Conservation (phyloP, 768 basidiomycete genomes). For the Auriscalpium vulgare region DNA sequence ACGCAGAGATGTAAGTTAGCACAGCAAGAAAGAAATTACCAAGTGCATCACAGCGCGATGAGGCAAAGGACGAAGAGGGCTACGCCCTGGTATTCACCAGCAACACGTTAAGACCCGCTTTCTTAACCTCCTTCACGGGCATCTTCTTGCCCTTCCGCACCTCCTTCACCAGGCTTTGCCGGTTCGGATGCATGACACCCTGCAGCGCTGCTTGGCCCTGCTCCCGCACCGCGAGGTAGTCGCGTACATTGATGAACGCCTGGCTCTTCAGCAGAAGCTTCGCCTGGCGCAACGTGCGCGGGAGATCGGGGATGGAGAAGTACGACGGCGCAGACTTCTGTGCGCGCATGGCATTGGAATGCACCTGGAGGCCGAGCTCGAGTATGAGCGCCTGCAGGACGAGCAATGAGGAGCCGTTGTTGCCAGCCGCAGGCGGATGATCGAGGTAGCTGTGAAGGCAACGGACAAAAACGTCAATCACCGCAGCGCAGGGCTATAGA, state of each 20-base stretch:
- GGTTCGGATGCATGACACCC: conserved; percentile 53
- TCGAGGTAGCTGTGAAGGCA: conserved; percentile 39
- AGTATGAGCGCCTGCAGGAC: conserved; percentile 69
- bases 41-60: no score
- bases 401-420: conserved; percentile 42
- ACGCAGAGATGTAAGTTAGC: no score
- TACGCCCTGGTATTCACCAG: conserved; percentile 32
- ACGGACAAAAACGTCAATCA: conserved; percentile 6
- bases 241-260: conserved; percentile 64
- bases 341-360: conserved; percentile 1
- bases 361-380: conserved; percentile 51
- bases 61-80: not conserved
- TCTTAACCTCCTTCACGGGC: conserved; percentile 53
- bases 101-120: conserved; percentile 48
- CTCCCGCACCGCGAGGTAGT: conserved; percentile 60
- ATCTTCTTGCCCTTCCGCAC: conserved; percentile 37
- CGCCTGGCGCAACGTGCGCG: conserved; percentile 57
- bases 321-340: conserved; percentile 24
- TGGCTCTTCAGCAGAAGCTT: conserved; percentile 55
- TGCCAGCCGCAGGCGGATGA: conserved; percentile 32
- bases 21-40: no score
- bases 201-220: conserved; percentile 57
- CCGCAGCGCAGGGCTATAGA: not conserved
- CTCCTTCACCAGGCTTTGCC: conserved; percentile 52
- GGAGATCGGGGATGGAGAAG: conserved; percentile 36